Conservation (phyloP, 305 asterid species). For the Galium porrigens region DNA sequence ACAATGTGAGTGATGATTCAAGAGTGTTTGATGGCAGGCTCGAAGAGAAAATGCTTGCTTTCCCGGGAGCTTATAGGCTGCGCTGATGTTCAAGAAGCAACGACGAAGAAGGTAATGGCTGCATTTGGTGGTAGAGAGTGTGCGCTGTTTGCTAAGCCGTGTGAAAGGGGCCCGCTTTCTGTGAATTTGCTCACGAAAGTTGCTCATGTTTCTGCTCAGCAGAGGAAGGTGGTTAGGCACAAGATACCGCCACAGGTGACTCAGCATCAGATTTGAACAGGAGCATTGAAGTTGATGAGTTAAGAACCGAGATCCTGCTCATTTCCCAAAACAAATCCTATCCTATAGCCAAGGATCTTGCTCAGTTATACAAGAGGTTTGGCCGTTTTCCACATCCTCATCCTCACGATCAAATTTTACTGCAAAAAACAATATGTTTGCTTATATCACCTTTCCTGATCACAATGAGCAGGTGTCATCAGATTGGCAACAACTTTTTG, state of each 20-base stretch:
- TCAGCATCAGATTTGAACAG: no score
- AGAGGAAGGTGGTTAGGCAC: slow-evolving; percentile 58
- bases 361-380: background rate
- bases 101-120: slow-evolving; percentile 30
- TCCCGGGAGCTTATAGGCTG: slow-evolving; percentile 42
- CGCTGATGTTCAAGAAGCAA: slow-evolving; percentile 41
- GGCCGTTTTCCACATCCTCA: background rate
- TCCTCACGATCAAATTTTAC: no score
- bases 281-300: no score
- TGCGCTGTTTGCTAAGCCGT: slow-evolving; percentile 24
- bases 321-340: background rate
- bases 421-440: background rate
- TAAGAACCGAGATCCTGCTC: no score
- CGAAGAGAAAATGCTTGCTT: slow-evolving; percentile 39
- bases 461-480: background rate
- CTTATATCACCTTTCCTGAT: background rate
- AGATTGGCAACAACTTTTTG: slow-evolving; percentile 2
- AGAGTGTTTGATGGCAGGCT: slow-evolving; percentile 41
- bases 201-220: slow-evolving; percentile 57
- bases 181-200: slow-evolving; percentile 50
- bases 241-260: slow-evolving; percentile 67
- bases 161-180: no score
- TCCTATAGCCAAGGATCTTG: background rate
- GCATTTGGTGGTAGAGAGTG: slow-evolving; percentile 17
- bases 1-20: slow-evolving; percentile 31